Base-by-base conservation (phyloP, 495 filamentous ascomycete species). In the Trichoderma reesei region DNA sequence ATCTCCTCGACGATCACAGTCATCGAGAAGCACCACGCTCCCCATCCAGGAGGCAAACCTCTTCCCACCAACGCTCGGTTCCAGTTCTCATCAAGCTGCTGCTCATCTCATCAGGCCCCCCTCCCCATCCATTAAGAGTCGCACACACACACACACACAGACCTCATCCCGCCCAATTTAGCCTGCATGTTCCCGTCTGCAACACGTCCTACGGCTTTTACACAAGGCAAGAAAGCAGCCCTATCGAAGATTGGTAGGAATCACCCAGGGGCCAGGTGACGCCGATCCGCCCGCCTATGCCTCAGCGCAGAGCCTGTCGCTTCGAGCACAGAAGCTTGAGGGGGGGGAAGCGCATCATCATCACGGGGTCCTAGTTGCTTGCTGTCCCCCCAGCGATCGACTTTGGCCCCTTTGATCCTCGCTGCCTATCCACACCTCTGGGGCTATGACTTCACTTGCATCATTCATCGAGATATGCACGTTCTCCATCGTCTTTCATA, bases 361-460 rank as follows among this genome's bases (percentile, higher is more conserved):
- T 56, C 51, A 56, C 51, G 51, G 8, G 51, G 51, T 34, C 51
- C 41, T 16, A 11, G 41, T 16, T 51, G 46, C 5, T 18, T 51
- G 18, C 18, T 33, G 11, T 34, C 20, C 20, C 10, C 16, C 10
- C 2, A 31, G 11, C 26, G 5, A 11, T 34, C 51, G 3, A 5
- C 18, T 56, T 46, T 56, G 9, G 8, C 14, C 2, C 7, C 20
- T 56, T 33, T 33, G 14, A 56, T 33, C 10, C 18, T 56, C 51
- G 20, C 20, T 34, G 7, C 18, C 16, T 14, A 46, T 13, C 42
- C n/a, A n/a, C n/a, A n/a, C n/a, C n/a, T n/a, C 11, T 3, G 3
- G 16, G 42, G 42, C 51, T 56, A 56, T 56, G 51, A 56, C 51
- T 56, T 56, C 51, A 56, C 51, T 34, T 34, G 31, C 51, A 31